These are phyloP conservation scores for Coemansia sp. DNA, from an alignment of 192 early-diverging fungal species.

Conservation along the genomic window DNA sequence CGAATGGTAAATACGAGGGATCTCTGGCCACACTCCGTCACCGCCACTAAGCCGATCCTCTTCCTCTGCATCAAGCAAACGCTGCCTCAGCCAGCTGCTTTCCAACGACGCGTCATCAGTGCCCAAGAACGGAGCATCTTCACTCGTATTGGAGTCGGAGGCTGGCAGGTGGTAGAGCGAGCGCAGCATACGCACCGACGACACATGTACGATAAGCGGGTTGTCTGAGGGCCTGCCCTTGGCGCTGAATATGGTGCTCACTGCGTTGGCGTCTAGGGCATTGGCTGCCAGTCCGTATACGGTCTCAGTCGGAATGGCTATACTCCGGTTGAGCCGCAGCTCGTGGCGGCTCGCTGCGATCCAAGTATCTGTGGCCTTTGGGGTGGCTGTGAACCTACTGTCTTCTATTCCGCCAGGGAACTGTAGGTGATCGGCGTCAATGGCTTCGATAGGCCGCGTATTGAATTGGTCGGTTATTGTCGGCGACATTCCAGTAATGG, in stretches of 20 bases:
- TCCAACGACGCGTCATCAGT: constrained; percentile 52
- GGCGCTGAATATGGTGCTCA: constrained; percentile 75
- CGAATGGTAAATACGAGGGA: constrained; percentile 72
- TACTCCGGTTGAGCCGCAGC: constrained; percentile 62
- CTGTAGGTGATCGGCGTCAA: constrained; percentile 13
- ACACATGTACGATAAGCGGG: constrained; percentile 96
- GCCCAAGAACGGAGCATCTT: constrained; percentile 38
- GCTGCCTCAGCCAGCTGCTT: constrained; percentile 10
- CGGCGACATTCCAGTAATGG: constrained; percentile 1
- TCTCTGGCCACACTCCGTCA: constrained; percentile 55
- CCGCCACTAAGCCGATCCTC: constrained; percentile 26
- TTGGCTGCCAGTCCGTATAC: constrained; percentile 97
- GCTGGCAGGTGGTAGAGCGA: constrained; percentile 61
- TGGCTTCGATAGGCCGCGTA: constrained; percentile 20
- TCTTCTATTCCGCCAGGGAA: constrained; percentile 35
- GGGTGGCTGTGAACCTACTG: constrained; percentile 19
- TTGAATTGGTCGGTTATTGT: constrained; percentile 7
- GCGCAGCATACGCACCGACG: constrained; percentile 84
- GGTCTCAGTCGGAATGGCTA: constrained; percentile 97
- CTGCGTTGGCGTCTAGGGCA: constrained; percentile 69
- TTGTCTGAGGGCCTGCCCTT: constrained; percentile 96
- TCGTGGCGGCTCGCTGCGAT: constrained; percentile 59
- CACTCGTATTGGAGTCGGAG: background rate
- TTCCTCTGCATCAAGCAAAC: constrained; percentile 19
- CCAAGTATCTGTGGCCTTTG: constrained; percentile 22